Evolutionary conservation across 2,329 filamentous ascomycete genomes (phyloP), one percentile per base, ranked within the genome.

Genomic region (Ilyonectria sp.): DNA sequence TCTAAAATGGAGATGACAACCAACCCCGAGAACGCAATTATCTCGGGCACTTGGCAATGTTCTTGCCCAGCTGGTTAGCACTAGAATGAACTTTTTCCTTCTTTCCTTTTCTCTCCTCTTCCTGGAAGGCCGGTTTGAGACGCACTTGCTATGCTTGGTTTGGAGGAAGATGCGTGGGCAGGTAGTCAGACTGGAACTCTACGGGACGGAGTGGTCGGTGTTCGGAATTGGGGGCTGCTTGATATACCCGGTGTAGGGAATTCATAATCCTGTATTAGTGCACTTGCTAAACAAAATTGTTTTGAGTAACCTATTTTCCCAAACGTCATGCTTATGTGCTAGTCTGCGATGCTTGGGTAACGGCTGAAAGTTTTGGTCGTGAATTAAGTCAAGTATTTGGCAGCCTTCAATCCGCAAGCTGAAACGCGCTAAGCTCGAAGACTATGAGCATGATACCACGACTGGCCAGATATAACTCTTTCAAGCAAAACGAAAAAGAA

Each of bases 201-300:
- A 59, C 53, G 68, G 70, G 71, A 71, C 50, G 73, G 69, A 70
- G 67, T 55, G 73, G 71, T 64, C 43, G 73, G 72, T 75, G 71
- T 76, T 74, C 47, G 60, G 74, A 63, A 60, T 71, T 59, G 58
- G 64, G 61, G 67, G 62, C 50, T 74, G 61, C 67, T 71, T 74
- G 65, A 75, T 75, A 76, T 76, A 76, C 74, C 74, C 74, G 65
- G 72, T 74, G 69, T 64, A 69, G 65, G 70, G 67, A 72, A 69
- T 66, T 57, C 52, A 57, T 61, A 71, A 61, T 70, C 52, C 26
- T 62, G 58, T 74, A 49, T 60, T 63, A 58, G 55, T 69, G 60
- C 65, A 63, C 35, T 60, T 58, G 60, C 40, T 62, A 68, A 70
- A 53, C 47, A 60, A 58, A 56, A 65, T 59, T 59, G 17, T 54